Evolutionary conservation across 2,329 filamentous ascomycete species (phyloP), one percentile per base, ranked within the genome.

Genomic region (Albifimbria verrucaria): DNA sequence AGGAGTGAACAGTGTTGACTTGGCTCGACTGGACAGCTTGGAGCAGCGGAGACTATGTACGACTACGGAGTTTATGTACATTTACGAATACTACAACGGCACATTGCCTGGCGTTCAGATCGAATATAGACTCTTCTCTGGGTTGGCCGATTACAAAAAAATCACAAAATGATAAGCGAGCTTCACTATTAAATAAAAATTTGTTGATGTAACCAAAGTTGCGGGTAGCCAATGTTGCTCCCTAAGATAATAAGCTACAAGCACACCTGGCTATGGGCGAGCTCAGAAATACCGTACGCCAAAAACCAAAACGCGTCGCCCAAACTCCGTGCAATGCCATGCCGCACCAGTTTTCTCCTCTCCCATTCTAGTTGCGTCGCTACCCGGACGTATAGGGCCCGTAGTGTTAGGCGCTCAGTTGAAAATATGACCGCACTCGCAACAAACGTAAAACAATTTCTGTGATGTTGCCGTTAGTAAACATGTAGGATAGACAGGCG

Each of bases 361-460:
- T 39, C 41, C 47, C 43, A 48, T 52, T 50, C 36, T 39, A 39
- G 15, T 39, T 39, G 12, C 32, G 12, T 39, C 11, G 32, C 15
- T 12, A 39, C 32, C 12, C 18, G 32, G 11, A n/a, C 32, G 32
- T n/a, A n/a, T 6, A 39, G 15, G 15, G 32, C 32, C 18, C 32
- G 5, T n/a, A 15, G 18, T 5, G 12, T 39, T n/a, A 39, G 18
- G 56, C 56, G 57, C 63, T 64, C 72, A 86, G 66, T 80, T 76
- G 69, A 92, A 96, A 65, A 96, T 94, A 69, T 93, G 85, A 73
- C 92, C 91, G 74, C 94, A 99, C 55, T 87, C 85, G 77, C 90
- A 94, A 80, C 94, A 99, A 52, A 99, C 94, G 66, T 92, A 93
- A 70, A 93, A 93, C 47, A 94, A 75, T 91, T 92, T 92, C 90